Conservation (phyloP, 305 asterid species). For the Striga hermonthica region DNA sequence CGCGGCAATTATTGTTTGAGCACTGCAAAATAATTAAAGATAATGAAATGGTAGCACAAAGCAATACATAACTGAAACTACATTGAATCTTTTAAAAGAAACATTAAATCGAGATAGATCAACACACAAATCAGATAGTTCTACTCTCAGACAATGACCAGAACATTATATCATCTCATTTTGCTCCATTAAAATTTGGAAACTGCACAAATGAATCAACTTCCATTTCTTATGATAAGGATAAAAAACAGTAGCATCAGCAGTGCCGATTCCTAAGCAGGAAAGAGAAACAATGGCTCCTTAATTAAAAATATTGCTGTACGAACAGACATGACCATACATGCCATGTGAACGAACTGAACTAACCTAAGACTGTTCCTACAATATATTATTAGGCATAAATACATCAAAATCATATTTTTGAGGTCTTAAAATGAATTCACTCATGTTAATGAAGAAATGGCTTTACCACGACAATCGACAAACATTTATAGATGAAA, state of each 20-base stretch:
- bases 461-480: constrained; percentile 12
- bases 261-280: constrained; percentile 12
- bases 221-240: constrained; percentile 11
- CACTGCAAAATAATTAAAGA: constrained; percentile 57
- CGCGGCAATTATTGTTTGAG: constrained; percentile 75
- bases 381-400: constrained; percentile 12
- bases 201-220: constrained; percentile 25
- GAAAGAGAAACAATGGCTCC: neutral
- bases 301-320: constrained; percentile 23
- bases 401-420: neutral
- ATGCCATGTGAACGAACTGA: constrained; percentile 23
- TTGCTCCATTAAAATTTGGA: constrained; percentile 11
- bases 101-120: constrained; percentile 21
- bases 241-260: constrained; percentile 21
- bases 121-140: constrained; percentile 20
- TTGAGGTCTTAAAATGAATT: constrained; percentile 26
- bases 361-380: constrained; percentile 12
- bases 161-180: constrained; percentile 23
- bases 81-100: neutral
- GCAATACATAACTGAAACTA: constrained; percentile 4
- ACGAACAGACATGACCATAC: constrained; percentile 18
- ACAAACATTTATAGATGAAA: constrained; percentile 15
- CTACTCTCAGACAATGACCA: constrained; percentile 25
- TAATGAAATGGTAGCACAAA: constrained; percentile 26
- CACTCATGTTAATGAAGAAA: constrained; percentile 7